Evolutionary conservation across 495 filamentous ascomycete species (phyloP), one percentile per base, ranked within the genome.

Genomic region (Xylaria nigripes): DNA sequence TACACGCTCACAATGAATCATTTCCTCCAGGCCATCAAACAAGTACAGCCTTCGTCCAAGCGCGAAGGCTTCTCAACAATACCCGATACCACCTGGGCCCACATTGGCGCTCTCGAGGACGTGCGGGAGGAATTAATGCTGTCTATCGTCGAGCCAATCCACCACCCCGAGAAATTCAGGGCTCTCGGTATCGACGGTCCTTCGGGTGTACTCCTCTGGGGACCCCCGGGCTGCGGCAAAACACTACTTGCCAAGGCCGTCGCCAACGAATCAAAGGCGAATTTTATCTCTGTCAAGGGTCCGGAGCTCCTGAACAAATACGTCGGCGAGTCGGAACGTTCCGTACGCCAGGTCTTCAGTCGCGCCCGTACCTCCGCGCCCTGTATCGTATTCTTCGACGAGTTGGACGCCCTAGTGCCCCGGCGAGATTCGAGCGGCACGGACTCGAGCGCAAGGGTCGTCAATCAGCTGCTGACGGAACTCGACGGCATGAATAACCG

Each of bases 261-360:
- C 5, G 93, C 93, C 54, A 94, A 95, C 69, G 94, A 96, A 70
- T 89, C 86, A 22, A 85, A 86, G 59, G 93, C 94, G 24, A 97
- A 96, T 69, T 98, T 98, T 77, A 98, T 98, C 70, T 90, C 87
- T 58, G 88, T 98, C 71, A 96, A 95, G 72, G 93, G 93, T 0
- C 92, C 93, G 2, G 91, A 96, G 61, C 76, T 96, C 2, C 79
- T 94, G 40, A 95, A 95, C 72, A 96, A 96, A 70, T 98, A 88
- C 60, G 90, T 98, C 24, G 93, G 93, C 59, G 93, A 98, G 67
- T 91, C 86, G 18, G 93, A 98, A 68, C 83, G 90, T 16, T 88
- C 93, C 0, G 87, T 98, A 3, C 84, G 93, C 15, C 89, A 95
- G 65, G 87, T 96, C 2, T 98, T 98, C 66, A 81, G 85, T 44